Base-by-base conservation (phyloP, 228 moss, liverwort and hornwort species). In the Sphagnum magellanicum region DNA sequence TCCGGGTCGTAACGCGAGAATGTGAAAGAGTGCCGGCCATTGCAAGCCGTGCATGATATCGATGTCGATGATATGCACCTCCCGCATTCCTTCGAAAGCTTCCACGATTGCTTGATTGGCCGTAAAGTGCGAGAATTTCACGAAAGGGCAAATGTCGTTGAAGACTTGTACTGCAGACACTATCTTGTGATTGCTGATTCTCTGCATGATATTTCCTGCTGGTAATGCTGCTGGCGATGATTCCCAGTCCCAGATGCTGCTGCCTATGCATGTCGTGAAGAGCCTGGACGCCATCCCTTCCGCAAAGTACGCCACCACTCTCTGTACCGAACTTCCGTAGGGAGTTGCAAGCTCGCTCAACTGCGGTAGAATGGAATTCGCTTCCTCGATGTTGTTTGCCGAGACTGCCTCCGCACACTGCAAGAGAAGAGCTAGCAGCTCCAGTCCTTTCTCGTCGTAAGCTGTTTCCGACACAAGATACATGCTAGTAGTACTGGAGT, bases 1-100 rank as follows among this genome's bases (percentile, higher is more conserved):
- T 0, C 91, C 94, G 0, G 88, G 73, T 1, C 94, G 73, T 59
- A 81, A 88, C 0, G 94, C 94, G 0, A 94, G 74, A 7, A 89
- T 87, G 63, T 91, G 91, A 55, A 94, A 91, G 66, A 94, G 72
- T 0, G 88, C 89, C 0, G 94, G 94, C 94, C 94, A 94, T 12
- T 94, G 94, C 1, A 94, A 78, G 7, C 94, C 94, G 49, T 94
- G 91, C 78, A 94, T 82, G 51, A 94, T 91, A 60, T 94, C 94
- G 52, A 89, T 84, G 65, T 94, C 94, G 51, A 94, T 83, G 63
- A 94, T 91, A 70, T 94, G 94, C 70, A 91, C 94, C 12, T 83
- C 75, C 32, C 11, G 77, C 86, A 91, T 91, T 51, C 90, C 91
- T 70, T 94, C 91, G 61, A 94, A 91, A 0, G 94, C 89, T 59